Conservation (phyloP, 176 grass and related monocot genomes). For the Zoysia pacifica region DNA sequence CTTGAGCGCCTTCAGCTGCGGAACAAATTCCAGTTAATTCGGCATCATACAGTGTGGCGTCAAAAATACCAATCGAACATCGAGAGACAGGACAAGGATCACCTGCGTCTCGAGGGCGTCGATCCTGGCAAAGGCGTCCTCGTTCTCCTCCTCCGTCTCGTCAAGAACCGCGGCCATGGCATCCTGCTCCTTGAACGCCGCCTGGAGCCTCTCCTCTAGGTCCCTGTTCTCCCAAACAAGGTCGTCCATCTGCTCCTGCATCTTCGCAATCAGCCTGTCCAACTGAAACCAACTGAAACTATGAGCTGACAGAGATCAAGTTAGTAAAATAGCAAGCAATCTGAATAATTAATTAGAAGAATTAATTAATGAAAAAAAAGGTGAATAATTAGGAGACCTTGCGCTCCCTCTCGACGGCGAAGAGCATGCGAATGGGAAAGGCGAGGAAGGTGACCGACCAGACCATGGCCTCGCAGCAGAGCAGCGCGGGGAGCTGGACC, state of each 20-base stretch:
- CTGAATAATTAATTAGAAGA: too few species aligned
- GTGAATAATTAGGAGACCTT: neutral
- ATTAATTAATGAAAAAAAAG: too few species aligned
- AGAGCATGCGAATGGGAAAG: slow-evolving; percentile 44
- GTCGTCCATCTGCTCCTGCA: slow-evolving; percentile 64
- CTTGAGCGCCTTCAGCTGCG: too few species aligned
- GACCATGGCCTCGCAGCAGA: slow-evolving; percentile 47
- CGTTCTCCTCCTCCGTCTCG: slow-evolving; percentile 61
- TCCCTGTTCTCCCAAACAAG: slow-evolving; percentile 47
- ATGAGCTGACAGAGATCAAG: too few species aligned
- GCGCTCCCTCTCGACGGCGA: slow-evolving; percentile 32
- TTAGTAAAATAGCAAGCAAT: too few species aligned
- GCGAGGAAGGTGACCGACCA: slow-evolving; percentile 34
- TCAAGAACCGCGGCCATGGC: slow-evolving; percentile 41
- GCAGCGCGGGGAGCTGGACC: slow-evolving; percentile 7
- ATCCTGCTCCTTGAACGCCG: slow-evolving; percentile 31
- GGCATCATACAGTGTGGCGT: too few species aligned
- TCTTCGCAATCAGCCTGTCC: slow-evolving; percentile 34
- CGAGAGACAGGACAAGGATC: too few species aligned
- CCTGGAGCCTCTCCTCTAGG: slow-evolving; percentile 25
- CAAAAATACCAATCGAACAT: too few species aligned
- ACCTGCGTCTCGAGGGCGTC: too few species aligned
- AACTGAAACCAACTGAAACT: too few species aligned
- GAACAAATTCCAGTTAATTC: too few species aligned
- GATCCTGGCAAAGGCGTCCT: too few species aligned